phyloP scores from a whole-genome alignment of 305 asterid species.

The Fraxinus sp. region DNA sequence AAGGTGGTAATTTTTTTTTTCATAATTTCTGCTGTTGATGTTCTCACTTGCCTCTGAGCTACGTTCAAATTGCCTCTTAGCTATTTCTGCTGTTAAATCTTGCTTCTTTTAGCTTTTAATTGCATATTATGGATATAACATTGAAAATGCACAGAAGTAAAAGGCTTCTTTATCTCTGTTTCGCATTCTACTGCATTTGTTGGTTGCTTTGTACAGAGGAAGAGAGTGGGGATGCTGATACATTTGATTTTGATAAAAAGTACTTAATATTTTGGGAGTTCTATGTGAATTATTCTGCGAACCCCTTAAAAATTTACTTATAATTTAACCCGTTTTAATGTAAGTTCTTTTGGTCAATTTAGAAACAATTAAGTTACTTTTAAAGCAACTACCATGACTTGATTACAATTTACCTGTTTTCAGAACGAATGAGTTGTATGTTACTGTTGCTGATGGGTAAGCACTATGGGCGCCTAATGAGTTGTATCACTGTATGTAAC shows the following conservation, averaged over 20 bases:
- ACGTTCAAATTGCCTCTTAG: background rate
- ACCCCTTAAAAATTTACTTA: too few relatives aligned
- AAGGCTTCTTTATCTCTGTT: background rate
- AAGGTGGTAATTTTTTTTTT: background rate
- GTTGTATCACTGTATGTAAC: too few relatives aligned
- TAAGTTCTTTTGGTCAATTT: too few relatives aligned
- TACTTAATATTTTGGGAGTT: background rate
- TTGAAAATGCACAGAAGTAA: background rate
- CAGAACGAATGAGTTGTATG: too few relatives aligned
- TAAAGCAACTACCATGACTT: background rate
- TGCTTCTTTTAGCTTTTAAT: too few relatives aligned
- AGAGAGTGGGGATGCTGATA: background rate
- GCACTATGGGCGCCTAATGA: too few relatives aligned
- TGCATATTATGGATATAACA: background rate
- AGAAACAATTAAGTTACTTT: too few relatives aligned
- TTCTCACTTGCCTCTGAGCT: background rate
- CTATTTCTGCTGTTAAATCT: too few relatives aligned
- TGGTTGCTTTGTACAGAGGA: background rate
- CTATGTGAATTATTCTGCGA: background rate
- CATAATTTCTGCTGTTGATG: constrained; percentile 1
- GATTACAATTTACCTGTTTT: background rate
- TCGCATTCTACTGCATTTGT: background rate
- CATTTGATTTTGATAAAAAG: too few relatives aligned
- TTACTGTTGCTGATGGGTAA: too few relatives aligned
- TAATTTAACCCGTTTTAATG: too few relatives aligned